phyloP scores from a whole-genome alignment of 179 eudicot genomes.

The Nepenthes alata region DNA sequence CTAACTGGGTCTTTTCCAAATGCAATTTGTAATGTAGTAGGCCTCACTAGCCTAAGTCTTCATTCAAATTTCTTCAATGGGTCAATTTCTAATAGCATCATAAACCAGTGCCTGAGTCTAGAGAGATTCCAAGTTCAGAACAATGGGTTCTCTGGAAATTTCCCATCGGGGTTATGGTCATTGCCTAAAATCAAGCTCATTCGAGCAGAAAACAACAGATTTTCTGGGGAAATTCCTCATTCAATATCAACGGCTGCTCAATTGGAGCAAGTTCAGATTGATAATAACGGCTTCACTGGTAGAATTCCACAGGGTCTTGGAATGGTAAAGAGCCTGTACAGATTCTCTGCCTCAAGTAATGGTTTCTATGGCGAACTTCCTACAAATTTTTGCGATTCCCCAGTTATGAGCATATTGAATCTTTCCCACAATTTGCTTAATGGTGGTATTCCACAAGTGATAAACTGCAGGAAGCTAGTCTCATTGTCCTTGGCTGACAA shows the following conservation, averaged over 20 bases:
- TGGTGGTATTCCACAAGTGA: constrained; percentile 57
- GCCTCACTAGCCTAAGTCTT: constrained; percentile 35
- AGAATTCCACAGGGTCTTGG: constrained; percentile 68
- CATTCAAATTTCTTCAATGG: constrained; percentile 65
- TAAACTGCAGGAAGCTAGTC: constrained; percentile 53
- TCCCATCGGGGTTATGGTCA: constrained; percentile 70
- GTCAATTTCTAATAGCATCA: constrained; percentile 24
- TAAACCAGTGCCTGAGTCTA: constrained; percentile 45
- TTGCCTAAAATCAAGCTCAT: constrained; percentile 64
- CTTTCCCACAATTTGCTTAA: constrained; percentile 56
- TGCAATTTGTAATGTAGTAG: constrained; percentile 32
- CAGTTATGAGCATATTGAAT: constrained; percentile 72
- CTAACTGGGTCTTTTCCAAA: constrained; percentile 60
- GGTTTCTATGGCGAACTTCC: constrained; percentile 57
- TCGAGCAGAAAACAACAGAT: constrained; percentile 69
- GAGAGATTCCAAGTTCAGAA: constrained; percentile 70
- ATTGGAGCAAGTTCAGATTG: constrained; percentile 86
- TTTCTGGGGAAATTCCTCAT: constrained; percentile 64
- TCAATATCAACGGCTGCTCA: constrained; percentile 44
- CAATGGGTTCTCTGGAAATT: constrained; percentile 60
- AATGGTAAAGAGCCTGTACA: constrained; percentile 44
- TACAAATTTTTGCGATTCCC: constrained; percentile 72
- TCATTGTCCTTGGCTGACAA: constrained; percentile 66
- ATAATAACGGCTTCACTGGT: constrained; percentile 69
- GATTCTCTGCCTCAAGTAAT: constrained; percentile 73